Evolutionary conservation across 2,329 filamentous ascomycete genomes (phyloP).

Genomic region (Ilyonectria sp.): DNA sequence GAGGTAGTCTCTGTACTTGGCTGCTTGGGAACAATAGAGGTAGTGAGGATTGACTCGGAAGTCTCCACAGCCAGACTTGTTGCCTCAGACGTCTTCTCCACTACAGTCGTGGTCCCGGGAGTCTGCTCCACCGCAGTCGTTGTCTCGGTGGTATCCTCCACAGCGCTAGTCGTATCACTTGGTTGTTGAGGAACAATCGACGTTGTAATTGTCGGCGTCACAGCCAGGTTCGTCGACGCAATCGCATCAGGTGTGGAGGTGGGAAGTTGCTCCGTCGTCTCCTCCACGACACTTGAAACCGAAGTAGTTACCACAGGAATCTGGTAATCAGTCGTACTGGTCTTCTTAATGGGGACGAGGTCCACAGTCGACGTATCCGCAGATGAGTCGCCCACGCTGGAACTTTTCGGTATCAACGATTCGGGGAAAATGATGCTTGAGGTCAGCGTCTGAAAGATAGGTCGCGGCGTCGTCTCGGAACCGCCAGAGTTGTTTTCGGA

Average conservation of each 20-base stretch:
- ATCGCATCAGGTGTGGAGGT: slow-evolving; percentile 5
- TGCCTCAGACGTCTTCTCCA: slow-evolving; percentile 24
- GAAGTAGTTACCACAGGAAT: background rate
- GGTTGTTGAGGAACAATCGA: slow-evolving; percentile 19
- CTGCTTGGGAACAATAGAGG: slow-evolving; percentile 22
- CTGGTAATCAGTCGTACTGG: slow-evolving; percentile 3
- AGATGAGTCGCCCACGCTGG: slow-evolving; percentile 20
- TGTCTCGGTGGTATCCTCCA: slow-evolving; percentile 9
- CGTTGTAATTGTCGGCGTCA: slow-evolving; percentile 17
- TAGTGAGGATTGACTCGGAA: slow-evolving; percentile 23
- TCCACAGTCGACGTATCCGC: slow-evolving; percentile 30
- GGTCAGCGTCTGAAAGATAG: slow-evolving; percentile 45
- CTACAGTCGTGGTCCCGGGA: slow-evolving; percentile 3
- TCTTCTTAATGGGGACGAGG: slow-evolving; percentile 36
- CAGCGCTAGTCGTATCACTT: slow-evolving; percentile 6
- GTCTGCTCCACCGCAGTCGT: background rate
- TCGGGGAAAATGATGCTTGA: slow-evolving; percentile 38
- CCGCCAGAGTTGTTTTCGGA: slow-evolving; percentile 22
- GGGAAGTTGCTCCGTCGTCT: background rate
- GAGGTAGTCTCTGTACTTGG: background rate
- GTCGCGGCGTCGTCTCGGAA: slow-evolving; percentile 41
- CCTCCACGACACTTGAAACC: background rate
- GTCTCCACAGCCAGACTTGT: slow-evolving; percentile 32
- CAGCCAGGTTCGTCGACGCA: slow-evolving; percentile 11
- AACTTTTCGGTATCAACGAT: slow-evolving; percentile 32